Evolutionary conservation across 2,329 filamentous ascomycete genomes (phyloP).

Genomic region (Beauveria pseudobassiana): DNA sequence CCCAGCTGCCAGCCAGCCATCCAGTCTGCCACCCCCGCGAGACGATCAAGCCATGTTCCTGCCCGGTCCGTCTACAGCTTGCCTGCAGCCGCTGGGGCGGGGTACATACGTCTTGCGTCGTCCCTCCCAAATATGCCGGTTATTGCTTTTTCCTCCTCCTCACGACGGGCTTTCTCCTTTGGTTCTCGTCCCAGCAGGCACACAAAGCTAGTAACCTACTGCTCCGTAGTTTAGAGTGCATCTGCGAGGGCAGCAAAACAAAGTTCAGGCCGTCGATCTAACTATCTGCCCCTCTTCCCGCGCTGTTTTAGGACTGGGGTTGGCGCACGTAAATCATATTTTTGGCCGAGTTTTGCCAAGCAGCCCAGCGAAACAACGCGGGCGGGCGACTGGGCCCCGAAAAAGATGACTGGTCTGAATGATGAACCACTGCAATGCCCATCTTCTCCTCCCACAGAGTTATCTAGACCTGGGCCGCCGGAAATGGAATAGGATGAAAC

Average conservation of each 20-base stretch:
- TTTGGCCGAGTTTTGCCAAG: too few species aligned
- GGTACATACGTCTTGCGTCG: background rate
- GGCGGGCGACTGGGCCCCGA: background rate
- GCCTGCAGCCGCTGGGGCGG: conserved; percentile 4
- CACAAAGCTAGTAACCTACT: background rate
- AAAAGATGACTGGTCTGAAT: background rate
- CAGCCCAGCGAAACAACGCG: background rate
- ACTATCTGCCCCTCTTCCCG: background rate
- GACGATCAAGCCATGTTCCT: conserved; percentile 1
- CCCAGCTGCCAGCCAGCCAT: background rate
- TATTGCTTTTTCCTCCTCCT: background rate
- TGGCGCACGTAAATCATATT: too few species aligned
- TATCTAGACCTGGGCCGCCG: background rate
- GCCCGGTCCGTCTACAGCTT: background rate
- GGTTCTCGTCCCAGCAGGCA: background rate
- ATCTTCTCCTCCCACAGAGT: too few species aligned
- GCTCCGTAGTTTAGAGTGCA: too few species aligned
- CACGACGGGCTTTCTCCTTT: background rate
- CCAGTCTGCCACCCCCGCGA: background rate
- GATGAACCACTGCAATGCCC: background rate
- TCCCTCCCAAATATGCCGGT: background rate
- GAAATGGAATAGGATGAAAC: conserved; percentile 3
- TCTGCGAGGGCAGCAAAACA: background rate
- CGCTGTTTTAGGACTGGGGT: background rate
- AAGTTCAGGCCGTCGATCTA: background rate